phyloP scores from a whole-genome alignment of 106 monocot species.

The Narthecium ossifragum region DNA sequence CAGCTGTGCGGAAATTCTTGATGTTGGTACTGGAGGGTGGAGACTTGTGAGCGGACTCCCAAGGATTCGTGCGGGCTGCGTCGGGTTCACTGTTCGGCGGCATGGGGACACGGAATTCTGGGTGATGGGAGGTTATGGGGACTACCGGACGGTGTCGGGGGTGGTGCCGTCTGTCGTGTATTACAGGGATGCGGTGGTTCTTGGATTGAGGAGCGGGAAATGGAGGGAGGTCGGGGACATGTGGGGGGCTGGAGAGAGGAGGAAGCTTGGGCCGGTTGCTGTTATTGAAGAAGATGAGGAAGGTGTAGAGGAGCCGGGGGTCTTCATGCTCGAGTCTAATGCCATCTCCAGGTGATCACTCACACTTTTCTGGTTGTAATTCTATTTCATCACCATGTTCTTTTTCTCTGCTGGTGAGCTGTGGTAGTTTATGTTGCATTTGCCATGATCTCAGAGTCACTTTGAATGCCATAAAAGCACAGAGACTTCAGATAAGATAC shows the following conservation, averaged over 20 bases:
- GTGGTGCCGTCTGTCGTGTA: constrained; percentile 66
- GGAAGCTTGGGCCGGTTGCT: constrained; percentile 52
- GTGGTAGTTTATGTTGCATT: no score
- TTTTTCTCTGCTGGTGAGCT: no score
- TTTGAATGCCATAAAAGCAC: no score
- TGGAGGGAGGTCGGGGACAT: constrained; percentile 82
- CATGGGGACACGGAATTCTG: constrained; percentile 61
- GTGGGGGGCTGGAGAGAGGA: constrained; percentile 77
- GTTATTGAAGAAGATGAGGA: constrained; percentile 43
- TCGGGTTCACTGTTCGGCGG: constrained; percentile 35
- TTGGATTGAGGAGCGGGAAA: constrained; percentile 54
- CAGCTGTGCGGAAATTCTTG: constrained; percentile 36
- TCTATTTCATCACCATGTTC: no score
- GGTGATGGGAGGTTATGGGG: constrained; percentile 92
- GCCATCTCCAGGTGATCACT: constrained; percentile 77
- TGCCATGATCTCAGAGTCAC: no score
- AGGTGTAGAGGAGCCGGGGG: constrained; percentile 13
- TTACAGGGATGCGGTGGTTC: constrained; percentile 62
- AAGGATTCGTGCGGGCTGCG: constrained; percentile 51
- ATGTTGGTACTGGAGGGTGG: constrained; percentile 39
- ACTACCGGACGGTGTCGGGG: constrained; percentile 49
- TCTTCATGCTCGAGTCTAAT: constrained; percentile 76
- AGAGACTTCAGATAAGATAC: no score
- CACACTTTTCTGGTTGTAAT: no score
- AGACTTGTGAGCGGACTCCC: constrained; percentile 25